Evolutionary conservation across 2,329 filamentous ascomycete species (phyloP), one percentile per base, ranked within the genome.

Genomic region (Dothistroma pini): DNA sequence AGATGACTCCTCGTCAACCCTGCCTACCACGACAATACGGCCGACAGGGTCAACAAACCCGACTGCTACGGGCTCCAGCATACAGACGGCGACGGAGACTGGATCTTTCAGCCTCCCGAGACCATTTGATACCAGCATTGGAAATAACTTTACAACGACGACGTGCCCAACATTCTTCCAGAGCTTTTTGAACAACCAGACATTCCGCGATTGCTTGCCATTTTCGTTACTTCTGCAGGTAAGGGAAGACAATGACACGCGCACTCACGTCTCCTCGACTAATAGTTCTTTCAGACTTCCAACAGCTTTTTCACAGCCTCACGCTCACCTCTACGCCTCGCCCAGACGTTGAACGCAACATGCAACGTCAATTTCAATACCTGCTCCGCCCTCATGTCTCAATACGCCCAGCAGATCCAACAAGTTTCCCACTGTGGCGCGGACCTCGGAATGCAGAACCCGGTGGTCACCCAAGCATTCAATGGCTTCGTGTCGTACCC

Each of bases 141-240:
- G 79, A 19, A 81, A 78, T 71, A 84, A 83, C 70, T 83, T 82
- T 71, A 83, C 81, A 10, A 72, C 73, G 35, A 57, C 70, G 25
- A 77, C 78, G 5, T 93, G 89, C 70, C 84, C 86, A 2, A 73
- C 72, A 5, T 93, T 93, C 76, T 87, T 96, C 74, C 80, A 84
- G 56, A 75, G 74, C 2, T 86, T 96, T 69, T 81, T 95, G 55
- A 77, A 76, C 52, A 84, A 90, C 71, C 72, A 81, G 6, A 86
- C 84, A 3, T 91, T 95, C 68, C 83, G 85, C 67, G 75, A 82
- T 56, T 97, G 93, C 77, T 86, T 93, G 67, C 91, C 93, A 0
- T 81, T 97, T 60, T 96, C 93, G 0, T 81, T 96, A 69, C 84
- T 97, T 66, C 80, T 97, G 10, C 86, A 90, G 80, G 89, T 90